Evolutionary conservation across 768 basidiomycete species (phyloP).

Genomic region (Tubosaeta sp.): DNA sequence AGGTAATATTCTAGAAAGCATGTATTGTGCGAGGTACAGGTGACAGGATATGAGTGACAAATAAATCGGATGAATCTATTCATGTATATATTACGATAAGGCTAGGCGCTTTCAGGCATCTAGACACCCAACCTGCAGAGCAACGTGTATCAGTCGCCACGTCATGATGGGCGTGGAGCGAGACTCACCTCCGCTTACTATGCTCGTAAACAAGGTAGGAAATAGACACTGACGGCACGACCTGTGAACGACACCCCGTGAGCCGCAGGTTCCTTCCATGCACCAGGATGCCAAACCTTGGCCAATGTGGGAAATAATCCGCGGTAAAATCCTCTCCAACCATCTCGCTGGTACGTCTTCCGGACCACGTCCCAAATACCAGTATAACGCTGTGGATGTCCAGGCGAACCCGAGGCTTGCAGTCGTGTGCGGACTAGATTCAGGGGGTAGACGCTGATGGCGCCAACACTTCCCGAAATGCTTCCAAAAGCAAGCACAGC

Average conservation of each 20-base stretch:
- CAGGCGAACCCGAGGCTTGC: constrained; percentile 94
- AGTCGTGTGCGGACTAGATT: constrained; percentile 91
- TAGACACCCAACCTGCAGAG: constrained; percentile 57
- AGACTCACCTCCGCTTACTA: constrained; percentile 67
- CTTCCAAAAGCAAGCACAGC: constrained; percentile 89
- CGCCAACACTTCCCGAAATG: constrained; percentile 89
- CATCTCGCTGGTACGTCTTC: constrained; percentile 79
- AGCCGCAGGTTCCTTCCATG: not conserved
- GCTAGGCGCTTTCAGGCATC: constrained; percentile 15
- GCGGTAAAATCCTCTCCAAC: constrained; percentile 92
- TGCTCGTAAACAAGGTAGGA: constrained; percentile 94
- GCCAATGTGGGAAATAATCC: constrained; percentile 90
- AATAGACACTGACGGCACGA: constrained; percentile 94
- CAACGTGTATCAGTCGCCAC: constrained; percentile 3
- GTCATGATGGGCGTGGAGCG: not conserved
- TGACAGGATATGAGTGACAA: constrained; percentile 20
- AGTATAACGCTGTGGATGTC: constrained; percentile 87
- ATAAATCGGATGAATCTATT: constrained; percentile 23
- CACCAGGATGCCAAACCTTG: constrained; percentile 50
- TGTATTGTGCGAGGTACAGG: constrained; percentile 27
- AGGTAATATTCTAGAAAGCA: constrained; percentile 10
- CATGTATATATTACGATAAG: constrained; percentile 18
- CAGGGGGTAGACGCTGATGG: constrained; percentile 88
- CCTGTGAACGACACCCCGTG: constrained; percentile 40
- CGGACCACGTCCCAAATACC: constrained; percentile 82